Base-by-base conservation (phyloP, 73 alveolate genomes). In the Uronychia binucleata region DNA sequence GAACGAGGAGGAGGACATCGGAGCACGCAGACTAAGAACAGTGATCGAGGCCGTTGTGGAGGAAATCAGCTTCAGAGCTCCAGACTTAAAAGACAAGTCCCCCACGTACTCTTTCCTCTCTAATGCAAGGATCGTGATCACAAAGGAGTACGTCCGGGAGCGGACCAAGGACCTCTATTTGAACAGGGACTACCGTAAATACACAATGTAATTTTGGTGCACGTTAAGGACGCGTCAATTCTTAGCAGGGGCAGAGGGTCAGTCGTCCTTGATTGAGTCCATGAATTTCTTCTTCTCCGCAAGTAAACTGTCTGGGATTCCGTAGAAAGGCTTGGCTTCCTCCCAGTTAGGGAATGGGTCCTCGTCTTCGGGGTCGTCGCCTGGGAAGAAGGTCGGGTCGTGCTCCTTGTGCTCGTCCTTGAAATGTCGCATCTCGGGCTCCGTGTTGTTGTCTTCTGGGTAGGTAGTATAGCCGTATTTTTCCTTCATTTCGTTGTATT, bases 11-110 rank as follows among this genome's bases (percentile, higher is more conserved):
- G 98, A 94, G 57, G 84, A 94, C 80, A 91, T 83, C 26, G 98
- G 98, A 13, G 98, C 98, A n/a, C 84, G 98, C 59, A 67, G 98
- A 31, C 91, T 94, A 26, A 77, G 88, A 35, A 93, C 95, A 19
- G 91, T 92, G 34, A 80, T 94, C 34, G 98, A 94, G 26, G 83
- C 93, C 1, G 87, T 89, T 1, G 57, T 83, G n/a, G 97, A 92
- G 77, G 97, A 92, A 27, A 79, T 92, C 34, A 78, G 74, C 86
- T 92, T 78, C 77, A 85, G 88, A 27, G 97, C 97, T 1, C 90
- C 94, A 1, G 94, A 89, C 59, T 60, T 81, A 30, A 90, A 86
- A 81, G 76, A 57, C 67, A 74, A 86, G 80, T 30, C 8, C 11
- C 31, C 31, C 1, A 82, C 83, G 26, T 67, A 26, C 0, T 0